These are phyloP conservation scores for Haplosporangium sp. DNA, from an alignment of 371 early-diverging fungal species.

Conservation along the genomic window DNA sequence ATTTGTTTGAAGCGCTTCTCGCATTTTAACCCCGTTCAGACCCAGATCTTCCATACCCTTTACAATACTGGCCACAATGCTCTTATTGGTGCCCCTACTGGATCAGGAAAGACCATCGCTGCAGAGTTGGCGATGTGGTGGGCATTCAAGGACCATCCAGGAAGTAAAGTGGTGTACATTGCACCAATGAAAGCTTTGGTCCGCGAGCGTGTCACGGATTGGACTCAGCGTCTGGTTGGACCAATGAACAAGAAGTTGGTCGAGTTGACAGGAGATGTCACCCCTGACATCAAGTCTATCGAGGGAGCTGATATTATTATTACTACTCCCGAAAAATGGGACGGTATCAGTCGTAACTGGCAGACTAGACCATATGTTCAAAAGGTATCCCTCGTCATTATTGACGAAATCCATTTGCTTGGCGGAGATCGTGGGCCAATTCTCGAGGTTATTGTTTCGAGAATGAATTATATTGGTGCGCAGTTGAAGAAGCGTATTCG, in stretches of 20 bases:
- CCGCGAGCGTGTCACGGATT: conserved; percentile 95
- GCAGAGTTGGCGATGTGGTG: conserved; percentile 95
- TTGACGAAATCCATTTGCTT: conserved; percentile 99
- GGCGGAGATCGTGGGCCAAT: conserved; percentile 98
- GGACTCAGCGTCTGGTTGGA: conserved; percentile 82
- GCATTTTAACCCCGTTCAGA: conserved; percentile 98
- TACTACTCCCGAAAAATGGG: conserved; percentile 99
- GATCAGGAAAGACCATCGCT: conserved; percentile 98
- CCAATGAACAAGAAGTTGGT: conserved; percentile 86
- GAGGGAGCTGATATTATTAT: conserved; percentile 95
- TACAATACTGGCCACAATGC: conserved; percentile 90
- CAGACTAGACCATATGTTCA: conserved; percentile 87
- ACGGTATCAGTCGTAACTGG: conserved; percentile 96
- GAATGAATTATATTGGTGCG: conserved; percentile 94
- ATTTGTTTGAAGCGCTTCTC: conserved; percentile 85
- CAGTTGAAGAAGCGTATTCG: conserved; percentile 81
- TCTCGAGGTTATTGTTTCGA: conserved; percentile 97
- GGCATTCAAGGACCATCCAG: conserved; percentile 72
- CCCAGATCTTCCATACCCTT: conserved; percentile 96
- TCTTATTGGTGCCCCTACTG: conserved; percentile 98
- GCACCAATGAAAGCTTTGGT: conserved; percentile 99
- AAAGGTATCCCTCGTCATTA: conserved; percentile 89
- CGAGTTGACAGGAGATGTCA: conserved; percentile 98
- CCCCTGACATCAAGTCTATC: conserved; percentile 90
- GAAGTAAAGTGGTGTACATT: conserved; percentile 95